Evolutionary conservation across 306 rosid species (phyloP), one percentile per base, ranked within the genome.

Genomic region (Quercus variabilis): DNA sequence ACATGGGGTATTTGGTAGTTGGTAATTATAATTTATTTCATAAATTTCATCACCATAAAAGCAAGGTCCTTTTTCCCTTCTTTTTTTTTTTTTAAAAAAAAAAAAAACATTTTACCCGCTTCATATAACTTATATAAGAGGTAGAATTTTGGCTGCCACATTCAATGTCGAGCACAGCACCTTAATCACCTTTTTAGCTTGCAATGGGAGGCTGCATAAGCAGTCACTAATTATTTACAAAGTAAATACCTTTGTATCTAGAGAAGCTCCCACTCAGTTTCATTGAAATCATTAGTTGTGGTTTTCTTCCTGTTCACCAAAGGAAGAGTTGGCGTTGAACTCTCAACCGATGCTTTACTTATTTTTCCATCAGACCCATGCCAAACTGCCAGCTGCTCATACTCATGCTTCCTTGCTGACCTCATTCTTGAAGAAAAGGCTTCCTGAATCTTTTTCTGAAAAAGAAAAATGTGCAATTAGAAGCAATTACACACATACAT

Each of bases 181-280:
- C 81, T 73, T 73, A 79, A 68, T 19, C 78, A 38, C 35, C 73
- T 41, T 54, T n/a, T 2, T 8, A 8, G 46, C 23, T 25, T n/a
- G 30, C 74, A 23, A 62, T 30, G 71, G 38, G 38, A 75, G 41
- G 74, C 57, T 59, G 51, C 68, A 69, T 21, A 33, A 69, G 79
- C 58, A 54, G 68, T 72, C 74, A 30, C 43, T 69, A 78, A 77
- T 76, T 75, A 88, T 78, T 64, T 82, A 80, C 90, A 86, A 64
- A 79, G 81, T 28, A 79, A 74, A 81, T 64, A 11, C 41, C 19
- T 55, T 28, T 26, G 46, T 41, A 30, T 52, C 86, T 86, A 90
- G 71, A 95, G 91, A 84, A 95, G 85, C 88, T 93, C 98, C 99
- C 99, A 95, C 43, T 91, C 99, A 13, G 82, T 71, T 84, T 91